A percentile compares a stretch with the other conserved stretches of the same genome.
These are phyloP conservation scores for Euphorbia peplus DNA, from an alignment of 345 rosid species.

Conservation along the genomic window DNA sequence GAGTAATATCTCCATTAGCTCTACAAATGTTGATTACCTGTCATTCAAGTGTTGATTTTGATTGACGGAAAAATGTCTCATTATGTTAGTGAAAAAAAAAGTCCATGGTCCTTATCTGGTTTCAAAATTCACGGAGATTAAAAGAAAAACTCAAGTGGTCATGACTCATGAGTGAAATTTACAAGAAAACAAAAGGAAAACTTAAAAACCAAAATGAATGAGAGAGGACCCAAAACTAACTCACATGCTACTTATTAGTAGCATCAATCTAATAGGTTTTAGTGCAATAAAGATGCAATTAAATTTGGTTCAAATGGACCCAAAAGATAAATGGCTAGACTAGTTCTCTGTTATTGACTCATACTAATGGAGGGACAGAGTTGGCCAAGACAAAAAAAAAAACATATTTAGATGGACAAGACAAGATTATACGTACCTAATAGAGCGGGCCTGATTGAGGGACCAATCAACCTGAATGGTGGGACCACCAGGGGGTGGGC, in stretches of 20 bases:
- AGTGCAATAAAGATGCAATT: not conserved
- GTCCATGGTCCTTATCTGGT: too few relatives aligned
- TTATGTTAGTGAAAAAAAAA: too few relatives aligned
- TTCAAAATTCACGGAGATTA: too few relatives aligned
- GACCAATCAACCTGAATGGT: slow-evolving; percentile 57
- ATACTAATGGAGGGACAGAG: too few relatives aligned
- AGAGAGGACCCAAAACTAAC: not conserved
- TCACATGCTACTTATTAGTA: not conserved
- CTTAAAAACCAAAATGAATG: not conserved
- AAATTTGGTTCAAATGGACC: not conserved
- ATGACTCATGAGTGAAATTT: too few relatives aligned
- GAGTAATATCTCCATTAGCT: too few relatives aligned
- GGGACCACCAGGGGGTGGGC: slow-evolving; percentile 78
- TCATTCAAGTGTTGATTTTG: too few relatives aligned
- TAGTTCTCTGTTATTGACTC: not conserved
- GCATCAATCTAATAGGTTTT: not conserved
- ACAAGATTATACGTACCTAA: slow-evolving; percentile 47
- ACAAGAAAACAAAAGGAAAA: too few relatives aligned
- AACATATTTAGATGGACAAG: too few relatives aligned
- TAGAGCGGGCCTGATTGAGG: slow-evolving; percentile 79
- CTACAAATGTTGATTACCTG: too few relatives aligned
- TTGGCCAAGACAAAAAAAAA: not conserved
- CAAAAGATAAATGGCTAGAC: not conserved
- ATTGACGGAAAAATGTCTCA: too few relatives aligned
- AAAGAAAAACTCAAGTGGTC: too few relatives aligned